phyloP scores from a whole-genome alignment of 768 basidiomycete species.

The Mycena albidolilacea region DNA sequence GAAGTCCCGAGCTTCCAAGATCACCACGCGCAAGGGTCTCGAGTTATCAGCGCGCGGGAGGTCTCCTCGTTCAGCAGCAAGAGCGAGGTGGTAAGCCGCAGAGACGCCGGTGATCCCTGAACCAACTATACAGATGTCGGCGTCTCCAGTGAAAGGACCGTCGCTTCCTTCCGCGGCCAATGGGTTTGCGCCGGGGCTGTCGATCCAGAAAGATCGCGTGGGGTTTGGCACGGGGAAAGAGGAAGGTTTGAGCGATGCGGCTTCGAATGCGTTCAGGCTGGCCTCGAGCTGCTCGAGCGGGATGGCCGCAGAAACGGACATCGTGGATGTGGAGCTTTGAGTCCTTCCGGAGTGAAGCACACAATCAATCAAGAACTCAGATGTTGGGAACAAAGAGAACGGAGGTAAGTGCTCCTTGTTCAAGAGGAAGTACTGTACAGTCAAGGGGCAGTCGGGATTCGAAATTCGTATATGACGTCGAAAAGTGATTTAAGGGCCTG shows the following conservation, averaged over 20 bases:
- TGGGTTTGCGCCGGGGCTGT: constrained; percentile 73
- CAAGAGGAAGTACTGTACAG: no score
- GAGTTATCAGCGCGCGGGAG: constrained; percentile 25
- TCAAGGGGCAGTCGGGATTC: no score
- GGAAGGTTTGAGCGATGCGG: constrained; percentile 6
- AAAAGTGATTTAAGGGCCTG: no score
- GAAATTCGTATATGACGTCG: no score
- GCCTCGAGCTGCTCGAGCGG: constrained; percentile 11
- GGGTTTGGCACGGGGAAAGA: constrained; percentile 71
- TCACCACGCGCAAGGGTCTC: constrained; percentile 62
- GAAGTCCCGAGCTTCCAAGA: constrained; percentile 90
- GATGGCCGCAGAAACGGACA: background rate
- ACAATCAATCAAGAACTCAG: no score
- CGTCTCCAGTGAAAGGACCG: constrained; percentile 67
- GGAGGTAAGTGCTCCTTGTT: no score
- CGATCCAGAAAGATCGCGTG: constrained; percentile 82
- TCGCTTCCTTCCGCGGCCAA: constrained; percentile 76
- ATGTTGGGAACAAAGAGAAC: no score
- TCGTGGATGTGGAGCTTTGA: background rate
- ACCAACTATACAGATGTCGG: constrained; percentile 85
- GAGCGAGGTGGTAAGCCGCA: constrained; percentile 79
- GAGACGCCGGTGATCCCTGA: constrained; percentile 85
- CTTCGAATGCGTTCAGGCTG: constrained; percentile 12
- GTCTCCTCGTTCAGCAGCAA: constrained; percentile 43
- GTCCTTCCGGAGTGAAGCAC: no score